Evolutionary conservation across 108 stramenopile species (phyloP).

Genomic region (Discostella pseudostelligera): DNA sequence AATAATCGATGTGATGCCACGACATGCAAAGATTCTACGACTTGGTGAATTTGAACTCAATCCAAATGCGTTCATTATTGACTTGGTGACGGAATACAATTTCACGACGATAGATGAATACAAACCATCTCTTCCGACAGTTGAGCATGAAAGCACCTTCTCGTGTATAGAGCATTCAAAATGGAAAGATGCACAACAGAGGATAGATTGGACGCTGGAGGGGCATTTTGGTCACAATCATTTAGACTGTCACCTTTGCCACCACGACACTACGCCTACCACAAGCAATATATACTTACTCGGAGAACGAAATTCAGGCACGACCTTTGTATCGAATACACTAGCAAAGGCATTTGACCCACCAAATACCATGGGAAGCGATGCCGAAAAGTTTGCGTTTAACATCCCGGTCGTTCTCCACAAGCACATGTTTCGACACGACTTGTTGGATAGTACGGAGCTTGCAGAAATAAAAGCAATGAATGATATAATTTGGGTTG

Average conservation of each 20-base stretch:
- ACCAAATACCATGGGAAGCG: conserved; percentile 31
- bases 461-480: conserved; percentile 29
- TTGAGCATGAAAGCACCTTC: conserved; percentile 2
- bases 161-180: conserved; percentile 20
- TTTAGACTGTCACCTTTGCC: conserved; percentile 40
- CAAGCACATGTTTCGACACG: conserved; percentile 53
- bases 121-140: background rate
- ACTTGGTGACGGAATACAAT: conserved; percentile 43
- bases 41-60: conserved; percentile 42
- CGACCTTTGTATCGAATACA: conserved; percentile 42
- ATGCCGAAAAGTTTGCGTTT: conserved; percentile 29
- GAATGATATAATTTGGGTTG: conserved; percentile 45
- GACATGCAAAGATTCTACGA: conserved; percentile 42
- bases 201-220: conserved; percentile 45
- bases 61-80: conserved; percentile 31
- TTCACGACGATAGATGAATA: conserved; percentile 10
- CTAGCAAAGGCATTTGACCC: conserved; percentile 43
- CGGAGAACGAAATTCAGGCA: conserved; percentile 43
- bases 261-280: background rate
- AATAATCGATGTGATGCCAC: conserved; percentile 30
- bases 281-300: conserved; percentile 36
- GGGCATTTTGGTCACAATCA: conserved; percentile 45
- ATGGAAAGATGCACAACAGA: conserved; percentile 40
- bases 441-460: conserved; percentile 40
- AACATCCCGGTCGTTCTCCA: conserved; percentile 42